phyloP scores from a whole-genome alignment of 225 moss, liverwort and hornwort species.

The Bryum argenteum region DNA sequence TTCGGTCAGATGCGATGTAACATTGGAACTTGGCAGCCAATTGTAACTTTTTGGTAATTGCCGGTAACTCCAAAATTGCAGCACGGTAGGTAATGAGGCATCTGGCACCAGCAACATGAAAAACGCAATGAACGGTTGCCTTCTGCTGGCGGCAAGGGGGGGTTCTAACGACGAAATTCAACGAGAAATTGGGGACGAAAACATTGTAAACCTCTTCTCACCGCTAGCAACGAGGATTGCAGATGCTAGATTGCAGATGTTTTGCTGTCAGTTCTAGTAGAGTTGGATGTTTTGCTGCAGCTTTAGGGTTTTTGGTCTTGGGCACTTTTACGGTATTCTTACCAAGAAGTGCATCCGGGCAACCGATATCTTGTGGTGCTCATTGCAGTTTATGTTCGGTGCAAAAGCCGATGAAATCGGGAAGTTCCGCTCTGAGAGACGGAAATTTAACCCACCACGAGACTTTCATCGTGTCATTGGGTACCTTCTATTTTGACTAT shows the following conservation, averaged over 20 bases:
- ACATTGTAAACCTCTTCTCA: conserved; percentile 55
- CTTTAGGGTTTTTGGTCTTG: conserved; percentile 14
- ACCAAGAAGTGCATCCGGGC: not conserved
- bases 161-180: conserved; percentile 86
- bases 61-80: conserved; percentile 47
- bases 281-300: conserved; percentile 5
- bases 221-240: too few relatives aligned
- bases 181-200: conserved; percentile 74
- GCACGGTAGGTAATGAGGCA: conserved; percentile 91
- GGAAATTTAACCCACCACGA: conserved; percentile 68
- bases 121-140: conserved; percentile 89
- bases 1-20: not conserved
- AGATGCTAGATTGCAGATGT: too few relatives aligned
- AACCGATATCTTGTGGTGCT: conserved; percentile 6
- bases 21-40: not conserved
- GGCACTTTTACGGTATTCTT: not conserved
- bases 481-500: conserved; percentile 42
- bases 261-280: not conserved
- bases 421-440: conserved; percentile 65
- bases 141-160: conserved; percentile 74
- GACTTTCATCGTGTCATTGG: conserved; percentile 74
- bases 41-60: conserved; percentile 11
- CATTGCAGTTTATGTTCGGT: conserved; percentile 79
- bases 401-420: conserved; percentile 66
- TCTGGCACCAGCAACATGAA: conserved; percentile 97